Evolutionary conservation across 2,329 filamentous ascomycete genomes (phyloP).

Genomic region (Tetracladium maxilliforme): DNA sequence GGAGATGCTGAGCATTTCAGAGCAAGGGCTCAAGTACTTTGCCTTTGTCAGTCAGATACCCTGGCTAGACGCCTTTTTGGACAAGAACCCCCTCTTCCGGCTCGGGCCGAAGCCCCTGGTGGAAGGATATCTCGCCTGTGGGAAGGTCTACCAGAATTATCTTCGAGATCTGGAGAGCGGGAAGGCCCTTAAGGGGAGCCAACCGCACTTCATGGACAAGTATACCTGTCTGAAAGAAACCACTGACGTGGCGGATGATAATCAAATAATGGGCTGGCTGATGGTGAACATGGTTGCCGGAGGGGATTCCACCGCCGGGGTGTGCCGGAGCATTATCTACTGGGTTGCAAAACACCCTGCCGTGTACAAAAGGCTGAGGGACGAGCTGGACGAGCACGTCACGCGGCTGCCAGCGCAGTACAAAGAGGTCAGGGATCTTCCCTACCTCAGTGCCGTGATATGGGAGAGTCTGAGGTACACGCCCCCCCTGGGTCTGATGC

Average conservation of each 20-base stretch:
- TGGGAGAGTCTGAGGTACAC: slow-evolving; percentile 24
- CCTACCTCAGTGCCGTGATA: slow-evolving; percentile 23
- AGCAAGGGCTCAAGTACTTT: slow-evolving; percentile 16
- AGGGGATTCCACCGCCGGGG: slow-evolving; percentile 17
- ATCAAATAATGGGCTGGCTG: slow-evolving; percentile 2
- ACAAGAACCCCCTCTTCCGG: slow-evolving; percentile 10
- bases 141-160: too few relatives aligned
- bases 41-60: slow-evolving; percentile 11
- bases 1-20: slow-evolving; percentile 12
- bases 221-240: too few relatives aligned
- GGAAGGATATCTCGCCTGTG: too few relatives aligned
- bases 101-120: too few relatives aligned
- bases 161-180: too few relatives aligned
- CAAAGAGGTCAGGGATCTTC: slow-evolving; percentile 22
- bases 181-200: too few relatives aligned
- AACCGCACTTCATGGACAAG: too few relatives aligned
- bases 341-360: slow-evolving; percentile 17
- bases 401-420: slow-evolving; percentile 14
- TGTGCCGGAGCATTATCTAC: slow-evolving; percentile 18
- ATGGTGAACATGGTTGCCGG: slow-evolving; percentile 11
- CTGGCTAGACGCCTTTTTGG: slow-evolving; percentile 6
- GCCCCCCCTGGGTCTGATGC: slow-evolving; percentile 20
- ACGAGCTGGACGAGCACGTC: slow-evolving; percentile 20
- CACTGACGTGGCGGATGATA: slow-evolving; percentile 3
- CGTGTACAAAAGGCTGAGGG: slow-evolving; percentile 9